These are phyloP conservation scores for Talaromyces atroroseus DNA, from an alignment of 2,329 filamentous ascomycete genomes.

Conservation along the genomic window DNA sequence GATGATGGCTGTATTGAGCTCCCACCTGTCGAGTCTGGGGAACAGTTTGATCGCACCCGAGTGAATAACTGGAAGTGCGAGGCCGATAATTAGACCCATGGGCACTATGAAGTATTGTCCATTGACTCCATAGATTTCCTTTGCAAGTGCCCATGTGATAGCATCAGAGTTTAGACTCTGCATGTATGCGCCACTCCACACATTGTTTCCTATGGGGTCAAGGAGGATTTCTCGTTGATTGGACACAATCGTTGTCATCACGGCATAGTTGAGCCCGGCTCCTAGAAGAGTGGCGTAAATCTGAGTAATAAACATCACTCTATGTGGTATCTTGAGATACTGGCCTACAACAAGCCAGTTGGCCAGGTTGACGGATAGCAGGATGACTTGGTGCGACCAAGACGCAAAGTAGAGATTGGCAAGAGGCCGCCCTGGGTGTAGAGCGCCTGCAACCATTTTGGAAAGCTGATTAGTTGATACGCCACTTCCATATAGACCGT, in stretches of 20 bases:
- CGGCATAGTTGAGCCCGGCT: constrained; percentile 50
- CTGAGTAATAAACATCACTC: constrained; percentile 53
- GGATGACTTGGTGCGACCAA: constrained; percentile 26
- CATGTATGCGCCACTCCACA: constrained; percentile 51
- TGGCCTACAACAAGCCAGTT: constrained; percentile 19
- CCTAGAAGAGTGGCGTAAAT: constrained; percentile 53
- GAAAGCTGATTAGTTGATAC: constrained; percentile 21
- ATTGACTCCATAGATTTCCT: constrained; percentile 48
- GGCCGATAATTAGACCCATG: constrained; percentile 47
- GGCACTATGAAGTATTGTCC: constrained; percentile 46
- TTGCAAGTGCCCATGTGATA: constrained; percentile 44
- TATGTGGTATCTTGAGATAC: constrained; percentile 51
- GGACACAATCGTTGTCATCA: constrained; percentile 52
- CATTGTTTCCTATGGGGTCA: constrained; percentile 42
- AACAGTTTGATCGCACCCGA: constrained; percentile 22
- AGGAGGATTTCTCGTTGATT: constrained; percentile 46
- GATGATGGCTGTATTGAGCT: constrained; percentile 19
- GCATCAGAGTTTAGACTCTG: constrained; percentile 39
- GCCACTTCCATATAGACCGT: constrained; percentile 19
- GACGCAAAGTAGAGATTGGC: constrained; percentile 24
- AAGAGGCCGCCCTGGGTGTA: constrained; percentile 22
- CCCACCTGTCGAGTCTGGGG: constrained; percentile 16
- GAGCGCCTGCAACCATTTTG: constrained; percentile 24
- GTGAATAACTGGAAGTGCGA: constrained; percentile 41
- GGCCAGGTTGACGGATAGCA: constrained; percentile 21